A percentile compares a stretch with the other conserved stretches of the same genome.
phyloP scores from a whole-genome alignment of 2,329 filamentous ascomycete species.

The Nothopassalora personata region DNA sequence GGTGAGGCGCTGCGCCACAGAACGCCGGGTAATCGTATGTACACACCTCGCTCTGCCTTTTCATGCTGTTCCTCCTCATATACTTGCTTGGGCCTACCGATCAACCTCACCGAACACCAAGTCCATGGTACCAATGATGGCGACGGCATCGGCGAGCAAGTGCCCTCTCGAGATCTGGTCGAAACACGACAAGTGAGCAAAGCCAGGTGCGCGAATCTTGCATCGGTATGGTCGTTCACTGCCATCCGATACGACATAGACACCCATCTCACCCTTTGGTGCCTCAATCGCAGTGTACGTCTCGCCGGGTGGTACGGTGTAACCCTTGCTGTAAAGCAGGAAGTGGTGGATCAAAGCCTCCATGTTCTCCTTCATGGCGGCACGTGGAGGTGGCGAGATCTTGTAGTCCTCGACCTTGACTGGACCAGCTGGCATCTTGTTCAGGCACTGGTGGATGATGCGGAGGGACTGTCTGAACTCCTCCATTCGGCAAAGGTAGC shows the following conservation, averaged over 20 bases:
- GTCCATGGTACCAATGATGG: constrained; percentile 67
- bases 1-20: background rate
- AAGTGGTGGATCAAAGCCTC: constrained; percentile 99
- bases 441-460: constrained; percentile 97
- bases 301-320: constrained; percentile 92
- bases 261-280: constrained; percentile 99
- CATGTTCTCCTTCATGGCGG: constrained; percentile 99
- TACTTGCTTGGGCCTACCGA: background rate
- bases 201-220: constrained; percentile 94
- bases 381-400: constrained; percentile 87
- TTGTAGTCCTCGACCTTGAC: constrained; percentile 98
- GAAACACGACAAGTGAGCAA: constrained; percentile 89
- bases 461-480: constrained; percentile 97
- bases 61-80: background rate
- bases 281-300: constrained; percentile 98
- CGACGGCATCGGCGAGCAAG: constrained; percentile 90
- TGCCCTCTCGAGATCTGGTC: constrained; percentile 91
- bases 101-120: constrained; percentile 47
- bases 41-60: background rate
- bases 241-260: constrained; percentile 92
- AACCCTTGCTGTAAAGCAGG: constrained; percentile 96
- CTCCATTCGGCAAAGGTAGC: constrained; percentile 98
- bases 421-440: constrained; percentile 95
- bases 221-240: constrained; percentile 95
- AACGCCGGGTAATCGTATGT: background rate